phyloP scores from a whole-genome alignment of 2,329 filamentous ascomycete species.

The Aspergillus puulaauensis region DNA sequence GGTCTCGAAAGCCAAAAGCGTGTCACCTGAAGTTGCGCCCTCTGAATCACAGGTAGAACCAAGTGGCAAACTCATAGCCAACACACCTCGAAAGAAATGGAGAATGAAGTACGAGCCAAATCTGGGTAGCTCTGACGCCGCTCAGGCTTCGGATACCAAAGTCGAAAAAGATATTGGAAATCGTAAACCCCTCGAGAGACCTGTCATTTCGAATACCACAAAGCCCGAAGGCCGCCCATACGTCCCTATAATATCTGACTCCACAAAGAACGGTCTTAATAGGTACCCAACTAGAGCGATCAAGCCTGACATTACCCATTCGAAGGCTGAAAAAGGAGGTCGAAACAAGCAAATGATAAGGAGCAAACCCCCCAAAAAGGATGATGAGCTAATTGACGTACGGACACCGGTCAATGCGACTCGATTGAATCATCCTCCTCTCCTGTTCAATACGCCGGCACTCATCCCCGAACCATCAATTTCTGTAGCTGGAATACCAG shows the following conservation, averaged over 20 bases:
- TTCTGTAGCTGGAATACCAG: background rate
- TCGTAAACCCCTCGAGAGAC: background rate
- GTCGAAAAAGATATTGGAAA: background rate
- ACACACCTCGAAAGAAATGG: conserved; percentile 17
- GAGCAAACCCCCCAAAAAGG: background rate
- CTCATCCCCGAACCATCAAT: conserved; percentile 14
- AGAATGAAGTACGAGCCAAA: conserved; percentile 16
- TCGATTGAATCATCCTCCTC: background rate
- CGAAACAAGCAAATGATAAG: background rate
- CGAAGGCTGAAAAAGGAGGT: background rate
- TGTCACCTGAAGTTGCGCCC: background rate
- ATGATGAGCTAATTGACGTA: conserved; percentile 16
- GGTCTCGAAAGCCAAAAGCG: background rate
- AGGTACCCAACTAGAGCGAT: background rate
- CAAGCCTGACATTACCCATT: background rate
- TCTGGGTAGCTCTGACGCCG: background rate
- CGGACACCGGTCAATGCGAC: conserved; percentile 1
- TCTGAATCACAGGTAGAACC: background rate
- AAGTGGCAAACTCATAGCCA: conserved; percentile 2
- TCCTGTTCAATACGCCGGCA: conserved; percentile 20
- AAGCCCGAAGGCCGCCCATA: conserved; percentile 2
- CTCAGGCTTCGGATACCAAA: background rate
- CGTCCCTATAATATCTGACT: conserved; percentile 14
- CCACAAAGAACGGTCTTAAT: conserved; percentile 17
- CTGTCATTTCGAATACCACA: background rate